Conservation (phyloP, 495 filamentous ascomycete species). For the Jackrogersella multiformis region DNA sequence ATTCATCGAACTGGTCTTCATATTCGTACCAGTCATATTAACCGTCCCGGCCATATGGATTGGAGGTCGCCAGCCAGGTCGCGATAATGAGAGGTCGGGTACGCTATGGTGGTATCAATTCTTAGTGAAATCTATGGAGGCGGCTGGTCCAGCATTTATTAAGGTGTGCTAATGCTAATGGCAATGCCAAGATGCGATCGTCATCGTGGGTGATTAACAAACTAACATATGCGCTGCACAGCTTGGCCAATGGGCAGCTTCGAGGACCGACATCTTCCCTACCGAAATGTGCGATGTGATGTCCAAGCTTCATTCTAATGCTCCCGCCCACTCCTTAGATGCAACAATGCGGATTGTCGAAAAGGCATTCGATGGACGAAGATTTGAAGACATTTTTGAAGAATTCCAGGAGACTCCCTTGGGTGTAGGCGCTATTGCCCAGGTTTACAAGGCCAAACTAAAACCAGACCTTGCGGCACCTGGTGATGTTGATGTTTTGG, state of each 20-base stretch:
- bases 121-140: slow-evolving; percentile 89
- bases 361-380: slow-evolving; percentile 79
- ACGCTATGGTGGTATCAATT: slow-evolving; percentile 97
- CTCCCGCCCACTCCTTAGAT: slow-evolving; percentile 86
- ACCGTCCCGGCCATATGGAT: slow-evolving; percentile 84
- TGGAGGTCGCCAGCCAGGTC: slow-evolving; percentile 66
- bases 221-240: slow-evolving; percentile 52
- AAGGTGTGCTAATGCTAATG: slow-evolving; percentile 67
- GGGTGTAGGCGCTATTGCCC: slow-evolving; percentile 95
- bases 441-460: slow-evolving; percentile 95
- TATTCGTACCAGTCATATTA: slow-evolving; percentile 89
- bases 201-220: background rate
- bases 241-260: slow-evolving; percentile 99
- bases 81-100: slow-evolving; percentile 75
- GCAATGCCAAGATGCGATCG: background rate
- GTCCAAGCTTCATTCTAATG: slow-evolving; percentile 94
- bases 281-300: slow-evolving; percentile 89
- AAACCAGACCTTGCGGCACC: slow-evolving; percentile 77
- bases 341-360: slow-evolving; percentile 80
- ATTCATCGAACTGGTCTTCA: slow-evolving; percentile 83
- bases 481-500: slow-evolving; percentile 65
- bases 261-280: slow-evolving; percentile 97
- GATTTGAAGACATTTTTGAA: slow-evolving; percentile 93
- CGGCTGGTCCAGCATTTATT: slow-evolving; percentile 95
- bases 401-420: slow-evolving; percentile 93